phyloP scores from a whole-genome alignment of 805 yeast genomes.

The Saccharomycopsis fermentans region DNA sequence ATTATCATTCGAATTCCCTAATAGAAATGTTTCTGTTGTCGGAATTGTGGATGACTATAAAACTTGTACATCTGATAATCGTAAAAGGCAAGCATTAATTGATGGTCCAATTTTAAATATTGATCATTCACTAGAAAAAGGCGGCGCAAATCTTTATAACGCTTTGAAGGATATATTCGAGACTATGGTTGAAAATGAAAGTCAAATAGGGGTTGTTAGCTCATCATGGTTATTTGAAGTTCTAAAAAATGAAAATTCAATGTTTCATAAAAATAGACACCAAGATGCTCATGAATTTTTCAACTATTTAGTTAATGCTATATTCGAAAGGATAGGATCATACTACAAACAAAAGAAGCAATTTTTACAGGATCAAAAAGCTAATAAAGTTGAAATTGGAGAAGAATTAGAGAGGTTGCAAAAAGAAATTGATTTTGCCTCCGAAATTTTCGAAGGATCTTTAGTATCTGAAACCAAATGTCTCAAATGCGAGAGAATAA shows the following conservation, averaged over 20 bases:
- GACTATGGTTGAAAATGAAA: constrained; percentile 60
- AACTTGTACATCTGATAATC: constrained; percentile 48
- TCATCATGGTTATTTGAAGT: constrained; percentile 67
- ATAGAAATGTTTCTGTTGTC: constrained; percentile 35
- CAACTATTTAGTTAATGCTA: constrained; percentile 74
- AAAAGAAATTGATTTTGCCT: constrained; percentile 39
- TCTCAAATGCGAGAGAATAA: constrained; percentile 73
- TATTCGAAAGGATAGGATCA: constrained; percentile 32
- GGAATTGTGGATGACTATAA: constrained; percentile 35
- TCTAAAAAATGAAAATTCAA: constrained; percentile 69
- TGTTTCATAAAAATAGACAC: constrained; percentile 88
- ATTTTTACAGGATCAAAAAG: constrained; percentile 8
- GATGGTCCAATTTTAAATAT: constrained; percentile 79
- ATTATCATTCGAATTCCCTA: constrained; percentile 30
- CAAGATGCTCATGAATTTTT: constrained; percentile 98
- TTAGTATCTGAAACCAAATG: constrained; percentile 85
- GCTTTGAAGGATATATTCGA: constrained; percentile 82
- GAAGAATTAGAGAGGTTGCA: constrained; percentile 4
- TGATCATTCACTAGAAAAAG: constrained; percentile 51
- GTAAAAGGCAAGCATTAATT: constrained; percentile 68
- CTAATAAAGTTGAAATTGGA: constrained; percentile 7
- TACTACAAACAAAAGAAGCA: constrained; percentile 19
- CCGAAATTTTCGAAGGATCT: constrained; percentile 71
- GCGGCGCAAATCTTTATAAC: constrained; percentile 42
- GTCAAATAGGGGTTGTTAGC: constrained; percentile 73